Conservation (phyloP, 2,329 filamentous ascomycete genomes). For the Colletotrichum coccodes region DNA sequence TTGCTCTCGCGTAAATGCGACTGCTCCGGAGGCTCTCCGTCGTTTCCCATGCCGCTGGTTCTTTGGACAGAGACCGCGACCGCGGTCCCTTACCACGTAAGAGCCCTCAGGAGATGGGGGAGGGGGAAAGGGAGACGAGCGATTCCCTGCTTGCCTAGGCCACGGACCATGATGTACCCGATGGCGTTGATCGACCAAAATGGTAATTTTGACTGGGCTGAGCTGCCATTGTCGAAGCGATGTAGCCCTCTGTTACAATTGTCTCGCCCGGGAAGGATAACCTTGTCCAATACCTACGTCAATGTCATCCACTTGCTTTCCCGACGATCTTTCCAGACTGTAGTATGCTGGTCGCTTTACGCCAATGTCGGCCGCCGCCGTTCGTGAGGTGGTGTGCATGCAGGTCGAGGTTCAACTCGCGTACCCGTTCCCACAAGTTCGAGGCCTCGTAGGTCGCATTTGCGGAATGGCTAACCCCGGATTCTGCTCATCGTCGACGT, state of each 20-base stretch:
- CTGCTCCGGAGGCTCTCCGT: neutral
- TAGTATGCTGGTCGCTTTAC: slow-evolving; percentile 3
- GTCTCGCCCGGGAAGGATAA: slow-evolving; percentile 9
- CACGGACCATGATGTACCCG: slow-evolving; percentile 7
- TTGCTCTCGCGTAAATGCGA: slow-evolving; percentile 7
- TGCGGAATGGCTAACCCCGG: neutral
- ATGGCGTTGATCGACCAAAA: slow-evolving; percentile 8
- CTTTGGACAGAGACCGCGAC: neutral
- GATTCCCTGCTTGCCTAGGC: slow-evolving; percentile 6
- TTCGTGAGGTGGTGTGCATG: neutral
- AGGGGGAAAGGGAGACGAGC: slow-evolving; percentile 11
- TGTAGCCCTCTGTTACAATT: slow-evolving; percentile 29
- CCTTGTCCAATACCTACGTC: slow-evolving; percentile 18
- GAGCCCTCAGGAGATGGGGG: neutral
- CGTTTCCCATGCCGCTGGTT: neutral
- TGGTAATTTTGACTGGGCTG: slow-evolving; percentile 18
- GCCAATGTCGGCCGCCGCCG: slow-evolving; percentile 6
- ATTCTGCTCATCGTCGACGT: neutral
- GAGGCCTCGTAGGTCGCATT: neutral
- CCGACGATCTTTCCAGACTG: slow-evolving; percentile 10
- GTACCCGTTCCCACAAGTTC: neutral
- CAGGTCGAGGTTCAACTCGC: neutral
- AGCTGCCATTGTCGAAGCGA: slow-evolving; percentile 29
- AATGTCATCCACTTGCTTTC: slow-evolving; percentile 8
- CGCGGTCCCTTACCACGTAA: neutral